Evolutionary conservation across 148 eudicot genomes (phyloP), one percentile per base, ranked within the genome.

Genomic region (Limonium bicolor): DNA sequence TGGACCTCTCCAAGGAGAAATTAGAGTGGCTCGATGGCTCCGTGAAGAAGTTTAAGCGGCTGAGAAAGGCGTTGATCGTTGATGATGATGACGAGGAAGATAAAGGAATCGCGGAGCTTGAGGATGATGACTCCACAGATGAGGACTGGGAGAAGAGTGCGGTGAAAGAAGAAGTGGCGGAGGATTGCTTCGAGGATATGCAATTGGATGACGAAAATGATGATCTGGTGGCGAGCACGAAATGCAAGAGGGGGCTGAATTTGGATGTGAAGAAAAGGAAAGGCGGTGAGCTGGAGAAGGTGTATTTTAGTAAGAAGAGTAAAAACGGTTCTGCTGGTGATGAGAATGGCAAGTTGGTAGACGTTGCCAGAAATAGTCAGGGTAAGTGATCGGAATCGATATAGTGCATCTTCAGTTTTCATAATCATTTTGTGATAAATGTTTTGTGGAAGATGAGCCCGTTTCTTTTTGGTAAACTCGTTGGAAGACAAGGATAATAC

Each of bases 141-240:
- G 92, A 80, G 61, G 86, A 88, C 49, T 88, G 97, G 97, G 75
- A 65, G 18, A 62, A 48, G 55, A 73, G 53, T 56, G 74, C n/a
- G 19, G 74, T 54, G 26, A 60, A 46, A 5, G 79, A 60, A 49
- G 69, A 19, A 6, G 63, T 25, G 4, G n/a, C n/a, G n/a, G 80
- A 70, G 36, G 80, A 72, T 30, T 64, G 55, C 22, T 50, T 24
- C 45, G 85, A 75, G 56, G 80, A 67, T 59, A 54, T 63, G 60
- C 87, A 68, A 16, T 61, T 73, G 69, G 96, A 58, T 27, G 70
- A 66, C 19, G 80, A 83, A 31, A 67, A 51, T 4, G 57, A 58
- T 2, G 64, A 35, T 25, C 59, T 51, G 28, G 48, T 5, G 21
- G 57, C 14, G 37, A 58, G 50, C 36, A 46, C 28, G 15, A 45